phyloP scores from a whole-genome alignment of 129 eudicot species.

The Flaveria sonorensis region DNA sequence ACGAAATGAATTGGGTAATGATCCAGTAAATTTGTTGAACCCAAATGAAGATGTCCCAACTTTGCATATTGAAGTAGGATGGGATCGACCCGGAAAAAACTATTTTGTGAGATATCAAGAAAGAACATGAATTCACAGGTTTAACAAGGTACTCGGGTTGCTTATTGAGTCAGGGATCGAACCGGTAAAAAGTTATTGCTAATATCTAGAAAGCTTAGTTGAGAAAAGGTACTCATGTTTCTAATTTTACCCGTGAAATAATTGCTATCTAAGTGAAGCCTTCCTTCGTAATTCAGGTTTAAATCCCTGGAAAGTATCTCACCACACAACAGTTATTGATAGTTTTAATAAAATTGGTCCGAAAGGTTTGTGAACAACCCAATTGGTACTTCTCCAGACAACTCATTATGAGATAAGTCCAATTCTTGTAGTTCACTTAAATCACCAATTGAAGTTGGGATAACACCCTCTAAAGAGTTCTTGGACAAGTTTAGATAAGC shows the following conservation, averaged over 20 bases:
- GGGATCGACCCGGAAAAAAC: slow-evolving; percentile 29
- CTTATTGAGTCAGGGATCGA: slow-evolving; percentile 25
- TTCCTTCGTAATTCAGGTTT: not conserved
- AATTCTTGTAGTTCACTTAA: not conserved
- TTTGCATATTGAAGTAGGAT: slow-evolving; percentile 4
- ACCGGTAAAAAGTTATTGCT: slow-evolving; percentile 33
- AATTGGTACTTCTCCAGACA: slow-evolving; percentile 34
- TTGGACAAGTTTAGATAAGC: not conserved
- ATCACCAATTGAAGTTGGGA: slow-evolving; percentile 27
- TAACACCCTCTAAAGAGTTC: slow-evolving; percentile 25
- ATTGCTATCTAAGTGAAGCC: slow-evolving; percentile 22
- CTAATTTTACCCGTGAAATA: slow-evolving; percentile 27
- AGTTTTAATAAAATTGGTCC: not conserved
- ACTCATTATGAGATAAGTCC: slow-evolving; percentile 35
- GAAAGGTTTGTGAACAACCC: not conserved
- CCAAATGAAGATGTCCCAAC: slow-evolving; percentile 23
- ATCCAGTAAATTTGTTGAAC: slow-evolving; percentile 28
- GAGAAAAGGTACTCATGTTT: not conserved
- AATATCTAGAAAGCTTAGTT: not conserved
- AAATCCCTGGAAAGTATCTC: slow-evolving; percentile 5
- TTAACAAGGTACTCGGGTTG: not conserved
- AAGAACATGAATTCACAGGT: not conserved
- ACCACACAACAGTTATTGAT: slow-evolving; percentile 30
- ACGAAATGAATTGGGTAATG: slow-evolving; percentile 13
- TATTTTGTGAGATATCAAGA: slow-evolving; percentile 30